Evolutionary conservation across 805 yeast species (phyloP).

Genomic region (Hemisphaericaspora nanyangensis): DNA sequence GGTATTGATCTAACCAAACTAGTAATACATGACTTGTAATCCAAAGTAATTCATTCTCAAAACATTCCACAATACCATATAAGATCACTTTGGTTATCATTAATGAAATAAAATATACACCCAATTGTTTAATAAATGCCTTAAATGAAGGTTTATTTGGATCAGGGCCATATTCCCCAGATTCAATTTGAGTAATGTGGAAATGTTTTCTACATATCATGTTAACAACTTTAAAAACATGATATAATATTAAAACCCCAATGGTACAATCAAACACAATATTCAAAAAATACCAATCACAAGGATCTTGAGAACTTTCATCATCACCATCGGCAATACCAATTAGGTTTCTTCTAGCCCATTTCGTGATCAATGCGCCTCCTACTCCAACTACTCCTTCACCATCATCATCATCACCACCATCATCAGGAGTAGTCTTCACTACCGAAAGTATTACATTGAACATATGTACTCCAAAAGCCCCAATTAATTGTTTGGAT

Average conservation of each 20-base stretch:
- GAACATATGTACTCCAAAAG: slow-evolving; percentile 76
- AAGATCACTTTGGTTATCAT: slow-evolving; percentile 64
- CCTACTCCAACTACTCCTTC: slow-evolving; percentile 1
- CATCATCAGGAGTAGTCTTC: slow-evolving; percentile 26
- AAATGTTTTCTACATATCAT: slow-evolving; percentile 41
- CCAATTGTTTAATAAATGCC: slow-evolving; percentile 69
- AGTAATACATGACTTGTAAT: slow-evolving; percentile 66
- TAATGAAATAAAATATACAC: slow-evolving; percentile 61
- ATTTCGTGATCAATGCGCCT: too few relatives aligned
- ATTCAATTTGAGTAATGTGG: slow-evolving; percentile 37
- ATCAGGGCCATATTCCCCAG: slow-evolving; percentile 60
- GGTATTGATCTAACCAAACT: slow-evolving; percentile 79
- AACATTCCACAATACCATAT: slow-evolving; percentile 58
- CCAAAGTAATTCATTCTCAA: slow-evolving; percentile 51
- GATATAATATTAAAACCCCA: slow-evolving; percentile 77
- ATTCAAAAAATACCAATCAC: slow-evolving; percentile 93
- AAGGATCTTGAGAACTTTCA: slow-evolving; percentile 42
- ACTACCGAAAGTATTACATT: slow-evolving; percentile 70
- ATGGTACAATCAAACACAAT: slow-evolving; percentile 87
- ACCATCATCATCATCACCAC: not conserved
- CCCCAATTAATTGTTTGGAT: slow-evolving; percentile 84
- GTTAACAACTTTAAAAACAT: slow-evolving; percentile 46
- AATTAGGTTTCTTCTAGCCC: too few relatives aligned
- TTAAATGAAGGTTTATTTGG: slow-evolving; percentile 50
- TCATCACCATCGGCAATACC: slow-evolving; percentile 34